A percentile compares a stretch with the other conserved stretches of the same genome.
These are phyloP conservation scores for Phytophthora palmivora DNA, from an alignment of 352 stramenopile species.

Conservation along the genomic window DNA sequence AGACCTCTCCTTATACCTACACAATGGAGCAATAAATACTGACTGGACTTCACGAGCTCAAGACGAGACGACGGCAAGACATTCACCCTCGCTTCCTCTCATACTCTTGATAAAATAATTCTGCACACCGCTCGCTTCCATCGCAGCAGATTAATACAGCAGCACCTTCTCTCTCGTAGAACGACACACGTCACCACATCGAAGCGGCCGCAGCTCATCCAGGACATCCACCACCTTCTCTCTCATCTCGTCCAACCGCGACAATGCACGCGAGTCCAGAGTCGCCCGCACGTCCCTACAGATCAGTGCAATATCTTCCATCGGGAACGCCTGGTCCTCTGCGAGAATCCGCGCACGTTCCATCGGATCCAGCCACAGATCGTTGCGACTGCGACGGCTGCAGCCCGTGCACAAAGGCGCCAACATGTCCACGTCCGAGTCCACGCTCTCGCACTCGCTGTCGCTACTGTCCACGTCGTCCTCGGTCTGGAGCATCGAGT, in stretches of 20 bases:
- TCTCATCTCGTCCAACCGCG: conserved; percentile 33
- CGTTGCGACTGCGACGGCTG: conserved; percentile 28
- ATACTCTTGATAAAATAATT: conserved; percentile 15
- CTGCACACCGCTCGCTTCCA: conserved; percentile 4
- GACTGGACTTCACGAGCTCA: conserved; percentile 13
- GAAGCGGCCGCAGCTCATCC: conserved; percentile 11
- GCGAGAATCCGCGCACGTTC: conserved; percentile 51
- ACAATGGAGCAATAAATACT: conserved; percentile 35
- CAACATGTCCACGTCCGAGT: conserved; percentile 34
- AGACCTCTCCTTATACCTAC: conserved; percentile 12
- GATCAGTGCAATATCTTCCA: conserved; percentile 57
- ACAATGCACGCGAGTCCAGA: conserved; percentile 46
- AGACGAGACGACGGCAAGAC: neutral
- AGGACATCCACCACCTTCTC: conserved; percentile 21
- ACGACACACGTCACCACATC: conserved; percentile 1
- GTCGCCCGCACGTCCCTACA: conserved; percentile 53
- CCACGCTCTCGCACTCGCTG: conserved; percentile 33
- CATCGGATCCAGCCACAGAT: conserved; percentile 59
- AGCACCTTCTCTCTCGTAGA: conserved; percentile 39
- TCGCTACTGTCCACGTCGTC: conserved; percentile 28
- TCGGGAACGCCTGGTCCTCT: conserved; percentile 39
- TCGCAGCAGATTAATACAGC: conserved; percentile 29
- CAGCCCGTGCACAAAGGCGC: conserved; percentile 1
- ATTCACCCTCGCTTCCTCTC: neutral
- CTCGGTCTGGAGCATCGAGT: conserved; percentile 31